Percentiles rank a stretch among this genome's conserved stretches.
These are phyloP conservation scores for Austroboletus olivaceoglutinosus DNA, from an alignment of 1,284 basidiomycete species.

Conservation along the genomic window DNA sequence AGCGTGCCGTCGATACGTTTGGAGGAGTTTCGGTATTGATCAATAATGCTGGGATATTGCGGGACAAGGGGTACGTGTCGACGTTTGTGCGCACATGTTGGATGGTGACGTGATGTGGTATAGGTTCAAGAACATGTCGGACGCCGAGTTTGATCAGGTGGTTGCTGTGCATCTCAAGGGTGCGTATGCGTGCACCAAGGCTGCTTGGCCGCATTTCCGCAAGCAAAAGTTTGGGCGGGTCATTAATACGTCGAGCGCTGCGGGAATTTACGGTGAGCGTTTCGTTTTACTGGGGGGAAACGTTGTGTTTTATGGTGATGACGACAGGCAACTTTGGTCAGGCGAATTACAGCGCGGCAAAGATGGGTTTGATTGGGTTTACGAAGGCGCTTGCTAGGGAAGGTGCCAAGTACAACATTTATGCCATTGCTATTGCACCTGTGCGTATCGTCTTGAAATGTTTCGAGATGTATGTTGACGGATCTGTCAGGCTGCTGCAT, in stretches of 20 bases:
- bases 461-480: neutral
- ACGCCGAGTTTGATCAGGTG: slow-evolving; percentile 86
- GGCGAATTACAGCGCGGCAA: slow-evolving; percentile 88
- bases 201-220: slow-evolving; percentile 95
- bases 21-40: slow-evolving; percentile 82
- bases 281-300: neutral
- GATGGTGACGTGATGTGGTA: neutral
- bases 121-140: slow-evolving; percentile 91
- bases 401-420: slow-evolving; percentile 93
- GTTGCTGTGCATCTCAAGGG: slow-evolving; percentile 93
- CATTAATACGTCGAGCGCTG: slow-evolving; percentile 90
- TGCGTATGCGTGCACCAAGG: slow-evolving; percentile 93
- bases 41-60: slow-evolving; percentile 97
- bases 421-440: slow-evolving; percentile 85
- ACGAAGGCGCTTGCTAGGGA: slow-evolving; percentile 91
- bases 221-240: slow-evolving; percentile 93
- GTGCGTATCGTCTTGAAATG: slow-evolving; percentile 44
- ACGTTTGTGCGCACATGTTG: slow-evolving; percentile 1
- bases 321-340: slow-evolving; percentile 90
- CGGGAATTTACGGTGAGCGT: slow-evolving; percentile 77
- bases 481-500: slow-evolving; percentile 77
- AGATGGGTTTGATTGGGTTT: slow-evolving; percentile 89
- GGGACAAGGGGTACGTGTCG: slow-evolving; percentile 67
- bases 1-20: slow-evolving; percentile 86
- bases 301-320: neutral